Percentiles rank a stretch among this genome's conserved stretches.
phyloP scores from a whole-genome alignment of 2,329 filamentous ascomycete genomes.

The Botryosphaeria dothidea region DNA sequence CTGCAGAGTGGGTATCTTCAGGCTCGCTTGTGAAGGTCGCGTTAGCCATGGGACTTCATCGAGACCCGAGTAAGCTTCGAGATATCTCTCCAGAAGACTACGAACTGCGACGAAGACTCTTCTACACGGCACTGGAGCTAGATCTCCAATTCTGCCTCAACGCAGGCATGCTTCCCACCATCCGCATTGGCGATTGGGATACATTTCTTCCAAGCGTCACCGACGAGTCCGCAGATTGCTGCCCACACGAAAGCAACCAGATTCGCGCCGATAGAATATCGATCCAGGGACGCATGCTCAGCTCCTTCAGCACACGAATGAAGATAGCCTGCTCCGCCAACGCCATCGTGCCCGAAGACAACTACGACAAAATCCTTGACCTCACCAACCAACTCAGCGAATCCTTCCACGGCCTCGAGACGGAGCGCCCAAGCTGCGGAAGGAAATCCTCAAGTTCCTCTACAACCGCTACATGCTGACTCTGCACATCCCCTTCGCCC shows the following conservation, averaged over 20 bases:
- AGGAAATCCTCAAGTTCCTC: not conserved
- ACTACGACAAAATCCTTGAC: conserved; percentile 10
- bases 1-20: conserved; percentile 15
- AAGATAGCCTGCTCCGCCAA: conserved; percentile 1
- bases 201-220: not conserved
- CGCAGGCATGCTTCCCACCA: conserved; percentile 22
- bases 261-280: not conserved
- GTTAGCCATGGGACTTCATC: conserved; percentile 46
- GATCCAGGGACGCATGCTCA: conserved; percentile 1
- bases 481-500: conserved; percentile 6
- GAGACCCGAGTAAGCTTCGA: conserved; percentile 37
- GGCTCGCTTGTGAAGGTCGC: conserved; percentile 44
- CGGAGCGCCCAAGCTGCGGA: not conserved
- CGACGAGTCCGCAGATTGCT: not conserved
- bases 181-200: conserved; percentile 1
- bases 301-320: not conserved
- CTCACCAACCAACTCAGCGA: not conserved
- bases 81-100: conserved; percentile 37
- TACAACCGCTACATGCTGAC: conserved; percentile 10
- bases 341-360: not conserved
- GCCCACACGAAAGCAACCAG: not conserved
- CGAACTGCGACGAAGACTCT: conserved; percentile 48
- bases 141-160: conserved; percentile 34
- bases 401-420: not conserved
- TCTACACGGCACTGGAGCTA: conserved; percentile 47